phyloP scores from a whole-genome alignment of 768 basidiomycete species.

The Asterophora parasitica region DNA sequence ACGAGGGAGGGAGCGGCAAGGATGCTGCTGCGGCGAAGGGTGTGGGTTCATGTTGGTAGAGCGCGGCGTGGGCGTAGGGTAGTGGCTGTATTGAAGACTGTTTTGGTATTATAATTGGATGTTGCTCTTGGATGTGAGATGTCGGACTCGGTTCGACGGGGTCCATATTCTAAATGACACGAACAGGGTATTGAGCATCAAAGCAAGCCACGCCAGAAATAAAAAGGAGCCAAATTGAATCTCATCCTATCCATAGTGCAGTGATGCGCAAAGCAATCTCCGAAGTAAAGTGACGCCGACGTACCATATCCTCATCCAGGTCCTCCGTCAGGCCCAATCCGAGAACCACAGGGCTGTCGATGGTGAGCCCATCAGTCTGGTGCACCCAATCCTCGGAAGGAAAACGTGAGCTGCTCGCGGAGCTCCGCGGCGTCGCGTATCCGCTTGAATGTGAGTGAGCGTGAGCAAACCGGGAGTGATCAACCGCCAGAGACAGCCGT shows the following conservation, averaged over 20 bases:
- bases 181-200: not conserved
- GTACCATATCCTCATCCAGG: constrained; percentile 52
- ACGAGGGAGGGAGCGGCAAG: constrained; percentile 21
- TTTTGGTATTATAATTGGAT: constrained; percentile 4
- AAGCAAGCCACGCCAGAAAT: not conserved
- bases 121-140: not conserved
- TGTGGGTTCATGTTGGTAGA: constrained; percentile 4
- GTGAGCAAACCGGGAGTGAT: constrained; percentile 10
- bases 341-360: constrained; percentile 44
- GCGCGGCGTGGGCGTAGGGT: constrained; percentile 1
- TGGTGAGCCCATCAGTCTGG: constrained; percentile 62
- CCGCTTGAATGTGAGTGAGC: constrained; percentile 15
- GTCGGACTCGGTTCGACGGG: constrained; percentile 14
- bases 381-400: constrained; percentile 72
- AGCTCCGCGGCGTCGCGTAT: constrained; percentile 10
- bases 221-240: not conserved
- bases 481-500: constrained; percentile 44
- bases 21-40: constrained; percentile 13
- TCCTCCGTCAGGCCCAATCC: constrained; percentile 3
- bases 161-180: constrained; percentile 23
- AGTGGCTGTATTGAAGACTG: constrained; percentile 11
- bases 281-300: constrained; percentile 18
- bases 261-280: not conserved
- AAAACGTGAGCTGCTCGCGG: constrained; percentile 36
- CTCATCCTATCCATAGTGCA: not conserved